Percentiles rank a stretch among this genome's conserved stretches.
phyloP scores from a whole-genome alignment of 2,329 filamentous ascomycete species.

The Ophiostoma quercus region DNA sequence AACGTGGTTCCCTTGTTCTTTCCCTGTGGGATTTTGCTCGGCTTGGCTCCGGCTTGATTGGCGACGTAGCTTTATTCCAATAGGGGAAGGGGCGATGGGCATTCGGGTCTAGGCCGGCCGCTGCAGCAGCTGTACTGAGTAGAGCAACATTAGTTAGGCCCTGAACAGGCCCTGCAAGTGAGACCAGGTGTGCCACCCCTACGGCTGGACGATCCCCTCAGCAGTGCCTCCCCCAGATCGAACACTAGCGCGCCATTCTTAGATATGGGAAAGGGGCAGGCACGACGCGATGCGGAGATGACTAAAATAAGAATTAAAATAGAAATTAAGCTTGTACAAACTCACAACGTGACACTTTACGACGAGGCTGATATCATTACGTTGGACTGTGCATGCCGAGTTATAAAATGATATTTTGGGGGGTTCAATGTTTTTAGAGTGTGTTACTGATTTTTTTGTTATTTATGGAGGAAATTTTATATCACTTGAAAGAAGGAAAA shows the following conservation, averaged over 20 bases:
- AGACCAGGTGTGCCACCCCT: background rate
- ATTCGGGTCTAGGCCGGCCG: background rate
- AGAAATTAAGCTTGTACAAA: background rate
- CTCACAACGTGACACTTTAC: background rate
- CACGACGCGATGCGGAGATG: slow-evolving; percentile 13
- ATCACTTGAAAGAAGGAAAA: background rate
- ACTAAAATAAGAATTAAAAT: background rate
- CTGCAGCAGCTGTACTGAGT: background rate
- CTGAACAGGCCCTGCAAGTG: background rate
- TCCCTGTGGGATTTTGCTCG: background rate
- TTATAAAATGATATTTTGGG: background rate
- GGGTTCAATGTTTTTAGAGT: background rate
- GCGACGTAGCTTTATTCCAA: slow-evolving; percentile 12
- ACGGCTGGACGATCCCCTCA: background rate
- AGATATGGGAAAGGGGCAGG: slow-evolving; percentile 8
- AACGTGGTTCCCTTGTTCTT: slow-evolving; percentile 7
- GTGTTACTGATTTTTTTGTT: too few relatives aligned
- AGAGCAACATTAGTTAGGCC: background rate
- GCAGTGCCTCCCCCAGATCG: background rate
- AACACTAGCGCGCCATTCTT: slow-evolving; percentile 5
- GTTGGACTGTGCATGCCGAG: background rate
- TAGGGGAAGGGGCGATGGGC: slow-evolving; percentile 13
- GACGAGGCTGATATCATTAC: background rate
- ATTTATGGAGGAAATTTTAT: background rate
- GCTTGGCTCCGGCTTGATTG: slow-evolving; percentile 4